These are phyloP conservation scores for Asparagopsis taxiformis DNA, from an alignment of 31 red algal species.

Conservation along the genomic window DNA sequence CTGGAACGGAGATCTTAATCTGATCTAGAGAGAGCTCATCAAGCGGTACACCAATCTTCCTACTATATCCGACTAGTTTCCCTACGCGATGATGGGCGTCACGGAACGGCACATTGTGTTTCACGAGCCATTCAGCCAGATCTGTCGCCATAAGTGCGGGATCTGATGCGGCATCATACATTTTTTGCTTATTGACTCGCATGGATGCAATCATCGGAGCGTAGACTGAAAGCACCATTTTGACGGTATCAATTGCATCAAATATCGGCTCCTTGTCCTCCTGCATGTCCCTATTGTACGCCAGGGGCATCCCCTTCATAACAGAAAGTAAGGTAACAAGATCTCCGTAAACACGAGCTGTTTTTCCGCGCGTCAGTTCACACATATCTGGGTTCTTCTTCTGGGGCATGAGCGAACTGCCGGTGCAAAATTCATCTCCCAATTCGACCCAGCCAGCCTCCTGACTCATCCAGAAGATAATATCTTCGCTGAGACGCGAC, in stretches of 20 bases:
- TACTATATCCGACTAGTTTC: constrained; percentile 73
- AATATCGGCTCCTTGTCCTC: constrained; percentile 98
- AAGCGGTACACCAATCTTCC: constrained; percentile 45
- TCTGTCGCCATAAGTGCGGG: constrained; percentile 98
- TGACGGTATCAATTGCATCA: constrained; percentile 88
- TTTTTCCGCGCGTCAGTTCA: constrained; percentile 94
- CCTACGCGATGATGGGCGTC: constrained; percentile 96
- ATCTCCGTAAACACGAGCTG: constrained; percentile 86
- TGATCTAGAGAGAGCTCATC: constrained; percentile 81
- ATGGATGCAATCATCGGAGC: constrained; percentile 83
- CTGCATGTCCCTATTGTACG: constrained; percentile 99
- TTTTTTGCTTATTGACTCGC: constrained; percentile 73
- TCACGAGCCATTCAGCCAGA: constrained; percentile 99
- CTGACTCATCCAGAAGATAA: constrained; percentile 95
- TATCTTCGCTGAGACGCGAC: constrained; percentile 87
- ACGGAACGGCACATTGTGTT: constrained; percentile 88
- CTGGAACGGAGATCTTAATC: constrained; percentile 77
- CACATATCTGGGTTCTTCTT: constrained; percentile 99
- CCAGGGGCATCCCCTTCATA: constrained; percentile 96
- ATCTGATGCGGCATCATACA: constrained; percentile 83
- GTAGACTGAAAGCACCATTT: constrained; percentile 78
- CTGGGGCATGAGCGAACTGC: constrained; percentile 97
- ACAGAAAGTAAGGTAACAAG: constrained; percentile 78
- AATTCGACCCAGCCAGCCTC: constrained; percentile 91
- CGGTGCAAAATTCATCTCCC: constrained; percentile 92